phyloP scores from a whole-genome alignment of 805 yeast genomes.

The Wickerhamiella alocasiicola region DNA sequence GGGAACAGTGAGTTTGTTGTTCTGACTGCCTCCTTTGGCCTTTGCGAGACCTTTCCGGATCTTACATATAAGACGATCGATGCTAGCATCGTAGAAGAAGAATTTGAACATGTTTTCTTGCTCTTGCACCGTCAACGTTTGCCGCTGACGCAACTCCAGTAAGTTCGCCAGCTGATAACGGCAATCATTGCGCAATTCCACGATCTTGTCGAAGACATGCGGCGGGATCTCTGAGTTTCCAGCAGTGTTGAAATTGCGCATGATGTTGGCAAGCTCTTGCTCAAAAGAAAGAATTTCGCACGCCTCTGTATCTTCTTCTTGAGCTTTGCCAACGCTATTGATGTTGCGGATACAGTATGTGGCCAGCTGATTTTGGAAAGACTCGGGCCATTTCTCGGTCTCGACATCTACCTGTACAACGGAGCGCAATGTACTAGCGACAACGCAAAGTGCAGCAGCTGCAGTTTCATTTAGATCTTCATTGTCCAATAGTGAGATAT shows the following conservation, averaged over 20 bases:
- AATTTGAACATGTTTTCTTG: constrained; percentile 20
- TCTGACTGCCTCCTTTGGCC: not conserved
- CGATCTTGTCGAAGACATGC: constrained; percentile 15
- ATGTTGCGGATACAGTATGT: constrained; percentile 72
- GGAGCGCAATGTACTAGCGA: constrained; percentile 53
- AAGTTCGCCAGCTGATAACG: constrained; percentile 17
- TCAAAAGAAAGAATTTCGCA: constrained; percentile 15
- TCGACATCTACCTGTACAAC: constrained; percentile 60
- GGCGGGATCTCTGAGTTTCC: not conserved
- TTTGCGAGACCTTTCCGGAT: not conserved
- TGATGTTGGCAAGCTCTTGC: constrained; percentile 1
- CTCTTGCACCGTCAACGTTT: constrained; percentile 18
- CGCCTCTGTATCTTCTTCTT: constrained; percentile 13
- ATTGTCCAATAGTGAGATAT: constrained; percentile 59
- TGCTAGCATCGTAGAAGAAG: constrained; percentile 18
- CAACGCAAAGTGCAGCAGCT: constrained; percentile 53
- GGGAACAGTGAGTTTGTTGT: constrained; percentile 12
- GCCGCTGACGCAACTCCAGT: constrained; percentile 13
- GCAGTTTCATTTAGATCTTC: constrained; percentile 43
- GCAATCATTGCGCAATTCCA: constrained; percentile 16
- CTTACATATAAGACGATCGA: constrained; percentile 18
- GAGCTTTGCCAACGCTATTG: constrained; percentile 27
- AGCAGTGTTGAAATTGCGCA: not conserved
- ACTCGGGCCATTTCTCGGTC: constrained; percentile 44
- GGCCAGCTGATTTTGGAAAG: constrained; percentile 59